These are phyloP conservation scores for Erysiphe pulchra DNA, from an alignment of 2,329 filamentous ascomycete species.

Conservation along the genomic window DNA sequence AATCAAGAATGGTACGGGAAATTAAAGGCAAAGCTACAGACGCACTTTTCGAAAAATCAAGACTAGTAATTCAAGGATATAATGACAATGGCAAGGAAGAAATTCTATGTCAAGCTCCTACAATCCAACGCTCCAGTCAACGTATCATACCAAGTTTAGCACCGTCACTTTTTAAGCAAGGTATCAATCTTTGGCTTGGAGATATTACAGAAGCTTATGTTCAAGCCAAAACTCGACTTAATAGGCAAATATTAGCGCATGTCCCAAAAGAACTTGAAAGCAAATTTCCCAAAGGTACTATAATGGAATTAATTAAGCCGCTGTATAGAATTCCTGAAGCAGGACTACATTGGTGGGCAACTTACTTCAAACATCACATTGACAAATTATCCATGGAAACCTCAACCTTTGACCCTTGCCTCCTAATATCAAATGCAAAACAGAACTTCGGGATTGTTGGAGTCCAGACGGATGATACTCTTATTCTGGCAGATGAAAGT, in stretches of 20 bases:
- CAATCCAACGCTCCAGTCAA: neutral
- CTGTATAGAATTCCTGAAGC: neutral
- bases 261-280: neutral
- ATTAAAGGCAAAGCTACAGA: too few species aligned
- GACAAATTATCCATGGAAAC: neutral
- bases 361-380: neutral
- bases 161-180: neutral
- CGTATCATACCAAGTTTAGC: neutral
- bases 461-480: neutral
- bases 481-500: neutral
- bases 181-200: neutral
- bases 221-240: neutral
- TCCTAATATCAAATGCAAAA: neutral
- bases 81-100: neutral
- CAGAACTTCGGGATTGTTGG: neutral
- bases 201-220: neutral
- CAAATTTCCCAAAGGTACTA: neutral
- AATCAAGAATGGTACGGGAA: neutral
- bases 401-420: neutral
- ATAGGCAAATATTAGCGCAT: neutral
- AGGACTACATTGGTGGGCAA: neutral
- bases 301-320: neutral
- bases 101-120: neutral
- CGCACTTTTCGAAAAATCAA: neutral
- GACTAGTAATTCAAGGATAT: too few species aligned